Percentiles rank a stretch among this genome's conserved stretches.
These are phyloP conservation scores for Pichia sp. DNA, from an alignment of 1,139 yeast species.

Conservation along the genomic window DNA sequence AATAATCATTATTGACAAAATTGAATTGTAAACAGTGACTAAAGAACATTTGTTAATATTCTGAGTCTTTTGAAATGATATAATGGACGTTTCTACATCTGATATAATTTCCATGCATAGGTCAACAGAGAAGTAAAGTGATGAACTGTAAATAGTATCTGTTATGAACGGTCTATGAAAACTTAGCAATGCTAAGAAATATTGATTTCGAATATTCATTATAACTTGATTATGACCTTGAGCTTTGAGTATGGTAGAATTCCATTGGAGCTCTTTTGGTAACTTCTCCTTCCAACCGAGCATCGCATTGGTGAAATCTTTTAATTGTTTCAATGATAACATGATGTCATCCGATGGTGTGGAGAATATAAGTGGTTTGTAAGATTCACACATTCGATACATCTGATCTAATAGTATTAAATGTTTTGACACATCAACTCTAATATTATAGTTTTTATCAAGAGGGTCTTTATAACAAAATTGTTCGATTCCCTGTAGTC, in stretches of 20 bases:
- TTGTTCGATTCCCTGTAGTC: constrained; percentile 1
- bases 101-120: constrained; percentile 1
- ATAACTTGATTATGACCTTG: constrained; percentile 5
- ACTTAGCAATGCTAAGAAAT: constrained; percentile 5
- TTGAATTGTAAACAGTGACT: constrained; percentile 4
- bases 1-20: constrained; percentile 1
- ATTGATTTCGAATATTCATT: constrained; percentile 7
- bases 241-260: not conserved
- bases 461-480: constrained; percentile 4
- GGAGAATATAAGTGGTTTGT: constrained; percentile 1
- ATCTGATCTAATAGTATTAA: not conserved
- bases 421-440: constrained; percentile 1
- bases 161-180: constrained; percentile 7
- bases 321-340: not conserved
- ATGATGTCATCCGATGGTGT: not conserved
- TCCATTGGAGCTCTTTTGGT: not conserved
- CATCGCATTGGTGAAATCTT: not conserved
- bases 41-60: constrained; percentile 1
- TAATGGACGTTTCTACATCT: not conserved
- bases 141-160: not conserved
- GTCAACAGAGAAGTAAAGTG: not conserved
- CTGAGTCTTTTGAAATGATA: not conserved
- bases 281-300: not conserved
- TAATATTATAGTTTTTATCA: not conserved
- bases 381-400: constrained; percentile 2